Base-by-base conservation (phyloP, 352 stramenopile genomes). In the Elongisporangium senticosum region DNA sequence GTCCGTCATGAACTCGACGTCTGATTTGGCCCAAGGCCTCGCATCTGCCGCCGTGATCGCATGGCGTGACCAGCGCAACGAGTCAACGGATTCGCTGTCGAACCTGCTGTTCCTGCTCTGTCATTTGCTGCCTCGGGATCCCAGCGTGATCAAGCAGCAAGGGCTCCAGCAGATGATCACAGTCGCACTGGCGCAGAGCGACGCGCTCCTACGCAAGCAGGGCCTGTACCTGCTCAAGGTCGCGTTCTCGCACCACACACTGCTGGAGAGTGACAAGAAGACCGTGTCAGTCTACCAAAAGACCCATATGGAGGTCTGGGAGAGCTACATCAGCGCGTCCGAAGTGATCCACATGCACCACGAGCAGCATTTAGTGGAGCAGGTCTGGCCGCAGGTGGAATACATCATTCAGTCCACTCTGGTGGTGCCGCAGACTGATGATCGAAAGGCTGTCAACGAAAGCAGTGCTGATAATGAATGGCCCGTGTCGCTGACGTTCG, bases 341-440 rank as follows among this genome's bases (percentile, higher is more conserved):
- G 81, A 94, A 21, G 82, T 94, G 13, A 89, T 94, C 40, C 81
- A 93, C 56, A 83, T 90, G 66, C 83, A 94, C 49, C 83, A 94
- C 39, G 80, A 93, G 53, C 83, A 84, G 56, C 85, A 94, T 51
- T 48, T 94, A 21, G 74, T 94, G 58, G 85, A 93, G 56, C 83
- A 94, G 54, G 85, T 93, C 19, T 94, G 85, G 85, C 74, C 83
- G 10, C 83, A 92, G 21, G 75, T 94, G 21, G 73, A 73, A 13
- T 54, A 64, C 7, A 49, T 94, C 17, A 66, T 94, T 21, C 54
- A 73, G 19, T 65, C 53, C 7, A 71, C 72, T 22, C 65, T 87
- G 17, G 53, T 86, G 17, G 59, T 74, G 4, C 33, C 33, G 1
- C 33, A 43, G 13, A 17, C 33, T 4, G 33, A 59, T 7, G 28